phyloP scores from a whole-genome alignment of 2,329 filamentous ascomycete genomes.

The Rhynchosporium agropyri region DNA sequence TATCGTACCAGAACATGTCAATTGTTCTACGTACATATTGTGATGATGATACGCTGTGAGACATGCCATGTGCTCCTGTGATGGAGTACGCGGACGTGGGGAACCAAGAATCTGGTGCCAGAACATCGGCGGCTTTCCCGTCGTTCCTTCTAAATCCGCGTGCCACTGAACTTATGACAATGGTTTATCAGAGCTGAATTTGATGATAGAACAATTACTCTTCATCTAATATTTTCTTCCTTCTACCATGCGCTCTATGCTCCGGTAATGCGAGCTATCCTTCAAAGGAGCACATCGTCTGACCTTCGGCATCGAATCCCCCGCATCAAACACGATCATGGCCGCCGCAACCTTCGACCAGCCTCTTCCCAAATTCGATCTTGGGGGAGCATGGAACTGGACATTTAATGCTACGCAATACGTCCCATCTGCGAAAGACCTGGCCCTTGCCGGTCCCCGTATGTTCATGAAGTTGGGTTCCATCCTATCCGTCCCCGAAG shows the following conservation, averaged over 20 bases:
- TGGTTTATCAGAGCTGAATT: neutral
- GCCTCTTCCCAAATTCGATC: conserved; percentile 43
- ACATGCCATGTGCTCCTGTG: conserved; percentile 16
- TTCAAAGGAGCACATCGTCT: neutral
- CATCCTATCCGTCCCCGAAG: conserved; percentile 62
- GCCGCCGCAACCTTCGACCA: conserved; percentile 33
- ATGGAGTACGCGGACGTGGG: conserved; percentile 16
- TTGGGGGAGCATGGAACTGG: conserved; percentile 58
- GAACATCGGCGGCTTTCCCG: conserved; percentile 9
- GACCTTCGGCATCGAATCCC: conserved; percentile 14
- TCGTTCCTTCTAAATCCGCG: conserved; percentile 11
- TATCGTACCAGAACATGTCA: neutral
- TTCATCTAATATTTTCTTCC: conserved; percentile 14
- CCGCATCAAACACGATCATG: conserved; percentile 29
- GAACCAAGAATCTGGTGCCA: conserved; percentile 18
- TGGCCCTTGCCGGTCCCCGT: conserved; percentile 70
- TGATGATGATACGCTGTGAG: neutral
- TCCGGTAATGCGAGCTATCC: conserved; percentile 14
- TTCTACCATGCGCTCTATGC: conserved; percentile 20
- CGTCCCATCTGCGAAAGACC: conserved; percentile 66
- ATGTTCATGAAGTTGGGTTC: conserved; percentile 69
- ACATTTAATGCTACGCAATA: conserved; percentile 59
- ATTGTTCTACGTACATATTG: neutral
- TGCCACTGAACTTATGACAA: conserved; percentile 14
- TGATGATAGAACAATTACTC: neutral